phyloP scores from a whole-genome alignment of 108 stramenopile genomes.

The Fistulifera pelliculosa region DNA sequence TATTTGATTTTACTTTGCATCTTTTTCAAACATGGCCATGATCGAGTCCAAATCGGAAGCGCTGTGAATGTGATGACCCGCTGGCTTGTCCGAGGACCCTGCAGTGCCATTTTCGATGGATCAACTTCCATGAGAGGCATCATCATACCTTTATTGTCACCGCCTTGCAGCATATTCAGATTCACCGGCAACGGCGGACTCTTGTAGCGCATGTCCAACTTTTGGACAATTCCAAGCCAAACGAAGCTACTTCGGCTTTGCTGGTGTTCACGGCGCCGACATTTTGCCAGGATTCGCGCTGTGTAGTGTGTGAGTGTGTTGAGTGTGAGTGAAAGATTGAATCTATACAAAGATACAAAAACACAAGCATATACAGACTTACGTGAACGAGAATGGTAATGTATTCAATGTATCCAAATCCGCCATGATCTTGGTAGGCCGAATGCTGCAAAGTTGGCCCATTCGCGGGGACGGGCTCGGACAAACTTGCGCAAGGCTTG shows the following conservation, averaged over 20 bases:
- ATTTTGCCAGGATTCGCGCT: slow-evolving; percentile 34
- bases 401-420: slow-evolving; percentile 43
- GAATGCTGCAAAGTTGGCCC: slow-evolving; percentile 43
- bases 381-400: no score
- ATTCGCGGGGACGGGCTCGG: slow-evolving; percentile 53
- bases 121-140: no score
- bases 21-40: no score
- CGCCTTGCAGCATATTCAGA: not conserved
- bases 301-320: no score
- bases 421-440: slow-evolving; percentile 45
- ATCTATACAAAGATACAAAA: no score
- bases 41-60: no score
- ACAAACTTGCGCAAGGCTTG: slow-evolving; percentile 41
- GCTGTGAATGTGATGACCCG: no score
- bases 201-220: slow-evolving; percentile 50
- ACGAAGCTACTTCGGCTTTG: slow-evolving; percentile 41
- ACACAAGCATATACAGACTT: no score
- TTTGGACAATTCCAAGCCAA: slow-evolving; percentile 51
- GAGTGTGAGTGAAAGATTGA: no score
- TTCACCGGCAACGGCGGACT: slow-evolving; percentile 12
- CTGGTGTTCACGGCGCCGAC: slow-evolving; percentile 29
- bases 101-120: no score
- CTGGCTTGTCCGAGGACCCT: no score
- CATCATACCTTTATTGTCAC: not conserved
- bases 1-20: no score